Conservation (phyloP, 768 basidiomycete genomes). For the Chalciporus piperatus region DNA sequence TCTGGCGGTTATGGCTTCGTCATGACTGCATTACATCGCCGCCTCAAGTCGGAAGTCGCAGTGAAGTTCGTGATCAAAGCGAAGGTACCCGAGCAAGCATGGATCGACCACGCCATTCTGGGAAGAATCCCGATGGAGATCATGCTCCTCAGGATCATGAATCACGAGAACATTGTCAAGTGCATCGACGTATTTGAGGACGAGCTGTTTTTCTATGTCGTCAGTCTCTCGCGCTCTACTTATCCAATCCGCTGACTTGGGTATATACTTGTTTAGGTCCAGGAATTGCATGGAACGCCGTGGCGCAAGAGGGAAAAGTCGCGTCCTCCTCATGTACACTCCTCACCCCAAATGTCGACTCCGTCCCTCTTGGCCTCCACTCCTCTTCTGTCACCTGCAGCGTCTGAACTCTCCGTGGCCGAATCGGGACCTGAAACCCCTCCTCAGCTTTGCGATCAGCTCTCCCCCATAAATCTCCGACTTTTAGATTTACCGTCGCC, state of each 20-base stretch:
- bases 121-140: constrained; percentile 80
- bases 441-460: constrained; percentile 28
- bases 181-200: constrained; percentile 88
- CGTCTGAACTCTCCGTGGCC: constrained; percentile 44
- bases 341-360: constrained; percentile 26
- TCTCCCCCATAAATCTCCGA: constrained; percentile 21
- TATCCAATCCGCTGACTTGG: constrained; percentile 1
- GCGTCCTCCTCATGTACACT: constrained; percentile 17
- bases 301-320: constrained; percentile 58
- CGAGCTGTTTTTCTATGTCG: constrained; percentile 79
- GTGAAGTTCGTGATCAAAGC: constrained; percentile 93
- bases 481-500: constrained; percentile 12
- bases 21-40: constrained; percentile 73
- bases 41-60: constrained; percentile 68
- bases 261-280: constrained; percentile 51
- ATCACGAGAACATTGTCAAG: constrained; percentile 79
- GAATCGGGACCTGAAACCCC: constrained; percentile 47
- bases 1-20: constrained; percentile 95
- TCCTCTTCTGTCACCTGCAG: constrained; percentile 58
- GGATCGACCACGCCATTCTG: constrained; percentile 56
- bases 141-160: constrained; percentile 65
- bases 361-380: constrained; percentile 35
- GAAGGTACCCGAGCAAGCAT: constrained; percentile 50
- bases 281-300: constrained; percentile 90
- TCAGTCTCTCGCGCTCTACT: constrained; percentile 36